Percentiles rank a stretch among this genome's conserved stretches.
These are phyloP conservation scores for Larix sibirica DNA, from an alignment of 83 land plant genomes.

Conservation along the genomic window DNA sequence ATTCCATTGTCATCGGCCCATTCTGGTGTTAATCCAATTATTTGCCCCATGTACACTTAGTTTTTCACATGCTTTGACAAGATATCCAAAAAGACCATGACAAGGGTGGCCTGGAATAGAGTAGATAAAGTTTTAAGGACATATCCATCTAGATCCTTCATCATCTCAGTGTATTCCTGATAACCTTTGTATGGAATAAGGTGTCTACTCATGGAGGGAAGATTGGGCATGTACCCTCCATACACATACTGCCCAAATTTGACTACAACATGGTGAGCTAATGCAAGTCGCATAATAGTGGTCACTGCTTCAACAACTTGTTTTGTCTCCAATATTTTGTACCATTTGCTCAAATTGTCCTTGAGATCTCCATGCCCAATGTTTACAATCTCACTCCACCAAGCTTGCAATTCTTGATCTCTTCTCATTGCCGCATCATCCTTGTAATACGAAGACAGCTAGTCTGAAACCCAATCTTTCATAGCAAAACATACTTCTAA, in stretches of 20 bases:
- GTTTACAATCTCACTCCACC: too few relatives aligned
- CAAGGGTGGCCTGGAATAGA: conserved; percentile 7
- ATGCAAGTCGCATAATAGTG: conserved; percentile 16
- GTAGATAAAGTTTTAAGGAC: not conserved
- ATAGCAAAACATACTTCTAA: conserved; percentile 27
- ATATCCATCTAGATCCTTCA: not conserved
- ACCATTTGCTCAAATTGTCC: conserved; percentile 22
- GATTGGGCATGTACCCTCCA: conserved; percentile 23
- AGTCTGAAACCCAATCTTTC: conserved; percentile 25
- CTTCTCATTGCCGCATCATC: conserved; percentile 4
- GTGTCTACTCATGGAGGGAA: conserved; percentile 10
- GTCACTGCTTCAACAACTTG: not conserved
- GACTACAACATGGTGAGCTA: conserved; percentile 15
- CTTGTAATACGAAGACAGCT: conserved; percentile 25
- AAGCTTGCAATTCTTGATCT: conserved; percentile 12
- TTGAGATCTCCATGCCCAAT: not conserved
- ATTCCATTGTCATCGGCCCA: conserved; percentile 9
- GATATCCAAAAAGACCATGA: conserved; percentile 19
- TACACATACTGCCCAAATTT: not conserved
- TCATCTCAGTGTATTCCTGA: not conserved
- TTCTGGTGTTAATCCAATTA: conserved; percentile 3
- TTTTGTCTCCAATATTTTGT: not conserved
- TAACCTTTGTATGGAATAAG: conserved; percentile 6
- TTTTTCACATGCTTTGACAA: conserved; percentile 13
- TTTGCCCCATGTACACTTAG: conserved; percentile 8